A percentile compares a stretch with the other conserved stretches of the same genome.
Evolutionary conservation across 2,329 filamentous ascomycete genomes (phyloP).

Genomic region (Acrocalymma vagum): DNA sequence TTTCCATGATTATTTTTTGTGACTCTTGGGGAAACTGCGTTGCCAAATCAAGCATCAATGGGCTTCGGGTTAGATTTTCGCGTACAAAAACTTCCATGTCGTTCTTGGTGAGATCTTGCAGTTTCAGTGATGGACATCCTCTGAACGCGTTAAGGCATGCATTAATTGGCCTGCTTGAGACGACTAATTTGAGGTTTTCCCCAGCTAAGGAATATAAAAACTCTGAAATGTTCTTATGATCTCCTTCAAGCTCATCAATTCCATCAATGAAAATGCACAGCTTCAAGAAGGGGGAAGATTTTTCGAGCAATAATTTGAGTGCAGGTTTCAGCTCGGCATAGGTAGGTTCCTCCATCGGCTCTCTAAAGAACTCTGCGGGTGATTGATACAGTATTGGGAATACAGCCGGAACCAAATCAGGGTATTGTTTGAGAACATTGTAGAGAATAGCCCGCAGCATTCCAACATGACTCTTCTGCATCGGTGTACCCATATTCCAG

Average conservation of each 20-base stretch:
- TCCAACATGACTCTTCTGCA: conserved; percentile 35
- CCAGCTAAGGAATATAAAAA: conserved; percentile 7
- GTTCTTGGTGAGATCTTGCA: conserved; percentile 7
- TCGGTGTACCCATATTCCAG: conserved; percentile 34
- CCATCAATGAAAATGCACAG: conserved; percentile 27
- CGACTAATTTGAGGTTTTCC: conserved; percentile 16
- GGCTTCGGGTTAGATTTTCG: conserved; percentile 5
- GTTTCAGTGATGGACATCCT: conserved; percentile 11
- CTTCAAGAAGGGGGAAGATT: conserved; percentile 6
- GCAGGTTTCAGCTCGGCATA: conserved; percentile 9
- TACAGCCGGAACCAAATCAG: conserved; percentile 11
- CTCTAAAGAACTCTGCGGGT: not conserved
- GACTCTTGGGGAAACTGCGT: not conserved
- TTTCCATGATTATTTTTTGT: conserved; percentile 1
- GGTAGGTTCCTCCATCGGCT: not conserved
- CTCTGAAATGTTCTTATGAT: conserved; percentile 12
- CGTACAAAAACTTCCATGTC: conserved; percentile 12
- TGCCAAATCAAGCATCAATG: not conserved
- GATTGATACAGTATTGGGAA: conserved; percentile 14
- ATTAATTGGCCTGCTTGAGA: conserved; percentile 25
- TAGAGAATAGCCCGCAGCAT: conserved; percentile 32
- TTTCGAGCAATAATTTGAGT: conserved; percentile 9
- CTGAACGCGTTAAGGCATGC: conserved; percentile 12
- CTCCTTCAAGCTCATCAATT: conserved; percentile 27
- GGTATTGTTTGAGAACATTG: conserved; percentile 12